Evolutionary conservation across 495 filamentous ascomycete genomes (phyloP).

Genomic region (Astrothelium macrocarpum): DNA sequence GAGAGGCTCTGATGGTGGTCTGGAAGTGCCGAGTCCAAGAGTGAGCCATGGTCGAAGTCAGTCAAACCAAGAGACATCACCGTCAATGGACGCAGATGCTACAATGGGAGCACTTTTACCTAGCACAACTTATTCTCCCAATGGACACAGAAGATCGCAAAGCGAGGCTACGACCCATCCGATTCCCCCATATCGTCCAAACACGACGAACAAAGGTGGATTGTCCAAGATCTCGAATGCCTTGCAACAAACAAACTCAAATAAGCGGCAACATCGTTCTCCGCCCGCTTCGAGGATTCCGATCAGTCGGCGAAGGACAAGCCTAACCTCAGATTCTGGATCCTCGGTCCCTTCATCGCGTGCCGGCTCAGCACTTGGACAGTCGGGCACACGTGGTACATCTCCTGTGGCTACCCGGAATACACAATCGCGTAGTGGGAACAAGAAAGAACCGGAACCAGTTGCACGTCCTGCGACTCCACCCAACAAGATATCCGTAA

Average conservation of each 20-base stretch:
- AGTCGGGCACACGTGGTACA: not conserved
- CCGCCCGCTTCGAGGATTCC: conserved; percentile 52
- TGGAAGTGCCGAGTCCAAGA: conserved; percentile 7
- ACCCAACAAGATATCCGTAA: conserved; percentile 9
- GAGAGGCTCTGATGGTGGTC: conserved; percentile 16
- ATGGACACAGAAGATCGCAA: conserved; percentile 20
- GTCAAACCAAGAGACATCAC: conserved; percentile 19
- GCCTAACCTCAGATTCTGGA: conserved; percentile 40
- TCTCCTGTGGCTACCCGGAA: conserved; percentile 9
- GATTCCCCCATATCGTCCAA: conserved; percentile 17
- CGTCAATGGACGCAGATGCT: not conserved
- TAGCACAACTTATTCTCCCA: conserved; percentile 8
- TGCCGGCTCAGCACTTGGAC: conserved; percentile 36
- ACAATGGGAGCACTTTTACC: not conserved
- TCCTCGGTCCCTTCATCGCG: conserved; percentile 38
- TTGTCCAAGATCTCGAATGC: conserved; percentile 12
- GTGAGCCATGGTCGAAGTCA: conserved; percentile 21
- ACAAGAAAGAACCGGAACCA: conserved; percentile 15
- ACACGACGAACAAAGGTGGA: conserved; percentile 1
- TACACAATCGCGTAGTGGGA: not conserved
- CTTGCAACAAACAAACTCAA: conserved; percentile 20
- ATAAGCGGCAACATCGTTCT: conserved; percentile 29
- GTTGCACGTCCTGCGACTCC: conserved; percentile 1
- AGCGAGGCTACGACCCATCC: conserved; percentile 13
- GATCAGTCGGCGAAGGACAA: conserved; percentile 41